Conservation (phyloP, 768 basidiomycete species). For the Boletus pseudo-olivaceus region DNA sequence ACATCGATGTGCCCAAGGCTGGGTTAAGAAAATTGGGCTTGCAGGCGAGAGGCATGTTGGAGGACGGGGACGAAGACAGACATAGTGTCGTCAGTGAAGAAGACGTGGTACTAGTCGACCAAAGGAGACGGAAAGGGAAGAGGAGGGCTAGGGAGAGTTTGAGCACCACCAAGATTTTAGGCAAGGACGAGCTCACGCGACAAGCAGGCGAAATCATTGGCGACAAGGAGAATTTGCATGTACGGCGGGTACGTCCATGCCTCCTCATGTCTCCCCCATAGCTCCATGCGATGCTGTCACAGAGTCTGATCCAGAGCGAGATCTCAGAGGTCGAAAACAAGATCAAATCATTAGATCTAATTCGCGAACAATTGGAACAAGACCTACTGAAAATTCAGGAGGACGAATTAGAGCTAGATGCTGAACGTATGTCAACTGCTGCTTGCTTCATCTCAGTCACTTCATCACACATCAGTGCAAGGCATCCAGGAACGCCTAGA, state of each 20-base stretch:
- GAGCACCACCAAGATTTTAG: conserved; percentile 65
- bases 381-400: conserved; percentile 87
- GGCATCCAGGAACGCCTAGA: conserved; percentile 84
- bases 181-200: conserved; percentile 77
- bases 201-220: conserved; percentile 83
- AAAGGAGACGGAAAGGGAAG: conserved; percentile 35
- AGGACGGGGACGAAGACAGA: conserved; percentile 48
- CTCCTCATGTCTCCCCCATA: conserved; percentile 1
- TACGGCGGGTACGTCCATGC: conserved; percentile 60
- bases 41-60: conserved; percentile 68
- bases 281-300: conserved; percentile 9
- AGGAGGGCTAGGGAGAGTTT: conserved; percentile 62
- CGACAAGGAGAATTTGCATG: conserved; percentile 92
- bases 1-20: conserved; percentile 68
- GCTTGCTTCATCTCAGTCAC: background rate
- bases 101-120: conserved; percentile 59
- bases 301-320: conserved; percentile 86
- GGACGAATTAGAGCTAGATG: conserved; percentile 95
- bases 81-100: conserved; percentile 73
- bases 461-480: conserved; percentile 53
- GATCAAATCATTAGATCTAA: conserved; percentile 79
- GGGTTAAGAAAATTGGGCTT: conserved; percentile 81
- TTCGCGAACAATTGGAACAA: conserved; percentile 75
- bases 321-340: conserved; percentile 87
- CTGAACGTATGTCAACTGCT: conserved; percentile 67